Conservation (phyloP, 768 basidiomycete genomes). For the Ephemerocybe angulata region DNA sequence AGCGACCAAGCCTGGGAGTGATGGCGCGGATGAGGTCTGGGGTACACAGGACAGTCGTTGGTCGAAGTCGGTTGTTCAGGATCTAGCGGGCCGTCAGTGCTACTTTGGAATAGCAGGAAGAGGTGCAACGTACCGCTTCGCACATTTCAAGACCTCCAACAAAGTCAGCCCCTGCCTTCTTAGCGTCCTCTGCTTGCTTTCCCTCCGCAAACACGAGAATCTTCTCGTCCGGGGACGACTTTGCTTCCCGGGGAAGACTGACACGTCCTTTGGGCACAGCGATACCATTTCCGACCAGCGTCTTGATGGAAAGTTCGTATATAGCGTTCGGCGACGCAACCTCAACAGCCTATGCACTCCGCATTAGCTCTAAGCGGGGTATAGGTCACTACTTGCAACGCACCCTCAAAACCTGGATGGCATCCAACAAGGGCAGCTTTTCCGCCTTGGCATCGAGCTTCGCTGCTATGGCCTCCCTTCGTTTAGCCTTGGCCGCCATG, state of each 20-base stretch:
- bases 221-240: constrained; percentile 62
- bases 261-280: constrained; percentile 89
- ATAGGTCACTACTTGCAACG: constrained; percentile 21
- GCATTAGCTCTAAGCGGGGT: background rate
- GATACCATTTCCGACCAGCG: constrained; percentile 71
- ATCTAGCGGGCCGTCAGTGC: constrained; percentile 42
- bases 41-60: constrained; percentile 82
- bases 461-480: constrained; percentile 50
- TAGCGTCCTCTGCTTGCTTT: constrained; percentile 75
- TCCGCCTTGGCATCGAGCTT: constrained; percentile 60
- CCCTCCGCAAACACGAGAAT: constrained; percentile 95
- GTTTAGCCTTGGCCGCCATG: constrained; percentile 58
- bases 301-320: constrained; percentile 79
- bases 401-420: constrained; percentile 69
- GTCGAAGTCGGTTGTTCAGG: constrained; percentile 66
- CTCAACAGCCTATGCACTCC: constrained; percentile 65
- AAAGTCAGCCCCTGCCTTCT: constrained; percentile 81
- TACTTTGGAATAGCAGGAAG: background rate
- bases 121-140: constrained; percentile 61
- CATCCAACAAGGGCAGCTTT: constrained; percentile 62
- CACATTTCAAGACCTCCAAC: constrained; percentile 90
- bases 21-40: constrained; percentile 75
- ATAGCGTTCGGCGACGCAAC: constrained; percentile 71
- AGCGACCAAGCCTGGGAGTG: constrained; percentile 73
- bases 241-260: constrained; percentile 77